A percentile compares a stretch with the other conserved stretches of the same genome.
Conservation (phyloP, 2,329 filamentous ascomycete species). For the Dryadomyces sulphureus region DNA sequence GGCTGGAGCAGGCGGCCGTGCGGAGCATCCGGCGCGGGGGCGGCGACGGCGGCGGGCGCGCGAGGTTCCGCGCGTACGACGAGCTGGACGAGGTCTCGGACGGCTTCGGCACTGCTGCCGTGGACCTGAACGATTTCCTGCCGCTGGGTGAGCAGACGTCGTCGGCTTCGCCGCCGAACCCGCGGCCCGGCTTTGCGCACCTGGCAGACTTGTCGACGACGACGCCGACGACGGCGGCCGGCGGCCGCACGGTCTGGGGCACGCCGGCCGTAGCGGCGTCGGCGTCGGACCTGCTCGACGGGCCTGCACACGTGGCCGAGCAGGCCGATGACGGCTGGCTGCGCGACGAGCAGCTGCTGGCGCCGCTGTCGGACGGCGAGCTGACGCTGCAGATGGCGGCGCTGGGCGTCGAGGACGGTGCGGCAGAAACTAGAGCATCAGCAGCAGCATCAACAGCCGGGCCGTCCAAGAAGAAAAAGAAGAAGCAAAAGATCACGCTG, state of each 20-base stretch:
- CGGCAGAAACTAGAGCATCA: conserved; percentile 10
- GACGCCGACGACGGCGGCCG: conserved; percentile 45
- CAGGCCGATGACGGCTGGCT: conserved; percentile 61
- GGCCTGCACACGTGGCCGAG: conserved; percentile 31
- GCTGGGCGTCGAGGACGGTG: conserved; percentile 22
- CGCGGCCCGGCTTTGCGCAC: conserved; percentile 47
- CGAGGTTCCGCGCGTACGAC: conserved; percentile 5
- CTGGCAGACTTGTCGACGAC: conserved; percentile 70
- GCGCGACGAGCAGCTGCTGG: conserved; percentile 63
- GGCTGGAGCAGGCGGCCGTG: conserved; percentile 57
- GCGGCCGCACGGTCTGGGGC: conserved; percentile 73
- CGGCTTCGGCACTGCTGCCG: conserved; percentile 6
- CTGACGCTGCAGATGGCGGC: conserved; percentile 44
- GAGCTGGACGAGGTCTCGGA: background rate
- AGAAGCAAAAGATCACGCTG: conserved; percentile 57
- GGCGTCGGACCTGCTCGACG: conserved; percentile 12
- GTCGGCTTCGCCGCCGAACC: conserved; percentile 31
- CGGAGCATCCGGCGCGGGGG: conserved; percentile 13
- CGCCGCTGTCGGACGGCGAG: conserved; percentile 28
- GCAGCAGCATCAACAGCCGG: conserved; percentile 7
- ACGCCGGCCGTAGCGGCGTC: conserved; percentile 50
- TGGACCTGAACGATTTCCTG: conserved; percentile 49
- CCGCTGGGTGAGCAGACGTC: conserved; percentile 32
- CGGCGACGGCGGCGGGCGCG: conserved; percentile 13
- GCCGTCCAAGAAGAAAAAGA: conserved; percentile 41